Evolutionary conservation across 2,329 filamentous ascomycete species (phyloP).

Genomic region (Thielaviopsis musarum): DNA sequence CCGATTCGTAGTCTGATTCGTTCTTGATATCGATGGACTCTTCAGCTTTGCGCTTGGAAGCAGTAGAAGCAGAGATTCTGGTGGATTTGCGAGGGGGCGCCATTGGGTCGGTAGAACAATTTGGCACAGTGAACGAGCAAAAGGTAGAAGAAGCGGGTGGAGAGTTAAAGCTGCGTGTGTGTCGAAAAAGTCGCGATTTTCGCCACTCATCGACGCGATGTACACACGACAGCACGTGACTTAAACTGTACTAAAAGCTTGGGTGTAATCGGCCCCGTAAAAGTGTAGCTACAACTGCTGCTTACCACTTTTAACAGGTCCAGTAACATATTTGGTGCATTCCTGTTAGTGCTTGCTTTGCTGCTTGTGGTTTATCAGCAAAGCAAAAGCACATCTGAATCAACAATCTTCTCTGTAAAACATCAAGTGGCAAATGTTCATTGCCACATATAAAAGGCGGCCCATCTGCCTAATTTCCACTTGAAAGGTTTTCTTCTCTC

Average conservation of each 20-base stretch:
- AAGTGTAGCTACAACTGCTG: neutral
- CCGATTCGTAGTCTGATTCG: conserved; percentile 14
- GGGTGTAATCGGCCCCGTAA: neutral
- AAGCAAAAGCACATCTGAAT: neutral
- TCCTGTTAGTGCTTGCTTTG: neutral
- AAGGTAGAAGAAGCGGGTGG: neutral
- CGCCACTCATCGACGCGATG: neutral
- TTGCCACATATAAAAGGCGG: neutral
- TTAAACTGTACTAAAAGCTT: neutral
- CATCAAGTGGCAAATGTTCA: neutral
- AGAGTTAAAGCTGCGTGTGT: neutral
- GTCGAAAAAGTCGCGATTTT: neutral
- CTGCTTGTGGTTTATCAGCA: neutral
- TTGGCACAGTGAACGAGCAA: too few species aligned
- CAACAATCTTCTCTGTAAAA: neutral
- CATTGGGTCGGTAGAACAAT: neutral
- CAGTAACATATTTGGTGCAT: neutral
- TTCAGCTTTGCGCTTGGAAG: conserved; percentile 12
- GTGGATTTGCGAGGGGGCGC: conserved; percentile 8
- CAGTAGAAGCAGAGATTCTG: neutral
- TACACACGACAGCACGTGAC: conserved; percentile 5
- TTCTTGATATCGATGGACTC: conserved; percentile 15
- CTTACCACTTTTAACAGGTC: neutral
- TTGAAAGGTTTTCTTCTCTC: neutral
- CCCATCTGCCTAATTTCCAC: neutral